Evolutionary conservation across 108 stramenopile species (phyloP).

Genomic region (Nitzschia sp.): DNA sequence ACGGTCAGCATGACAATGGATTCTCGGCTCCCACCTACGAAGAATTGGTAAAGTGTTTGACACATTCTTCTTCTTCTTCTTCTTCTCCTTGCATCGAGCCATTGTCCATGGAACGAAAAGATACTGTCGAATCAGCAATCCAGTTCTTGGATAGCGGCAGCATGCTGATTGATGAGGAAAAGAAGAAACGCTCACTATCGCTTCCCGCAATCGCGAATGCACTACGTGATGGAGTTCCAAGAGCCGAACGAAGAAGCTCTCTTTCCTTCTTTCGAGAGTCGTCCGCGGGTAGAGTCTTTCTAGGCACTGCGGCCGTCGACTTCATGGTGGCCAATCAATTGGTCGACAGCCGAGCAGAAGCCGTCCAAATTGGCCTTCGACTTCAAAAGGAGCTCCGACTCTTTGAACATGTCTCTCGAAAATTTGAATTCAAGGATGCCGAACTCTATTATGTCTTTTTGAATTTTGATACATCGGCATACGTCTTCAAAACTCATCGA

Average conservation of each 20-base stretch:
- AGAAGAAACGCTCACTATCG: background rate
- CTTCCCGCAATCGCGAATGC: slow-evolving; percentile 21
- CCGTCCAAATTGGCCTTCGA: slow-evolving; percentile 47
- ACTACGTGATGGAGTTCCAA: slow-evolving; percentile 25
- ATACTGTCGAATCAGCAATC: background rate
- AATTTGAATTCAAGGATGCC: slow-evolving; percentile 43
- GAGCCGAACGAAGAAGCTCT: slow-evolving; percentile 13
- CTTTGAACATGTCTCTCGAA: slow-evolving; percentile 37
- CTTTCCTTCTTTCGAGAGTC: background rate
- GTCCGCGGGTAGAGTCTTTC: slow-evolving; percentile 27
- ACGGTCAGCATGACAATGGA: slow-evolving; percentile 13
- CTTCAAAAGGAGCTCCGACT: slow-evolving; percentile 40
- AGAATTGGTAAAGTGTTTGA: slow-evolving; percentile 19
- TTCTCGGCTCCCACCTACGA: slow-evolving; percentile 34
- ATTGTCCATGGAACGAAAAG: slow-evolving; percentile 10
- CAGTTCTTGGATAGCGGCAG: background rate
- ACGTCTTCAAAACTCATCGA: slow-evolving; percentile 9
- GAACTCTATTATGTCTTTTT: slow-evolving; percentile 2
- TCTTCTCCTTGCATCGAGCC: slow-evolving; percentile 7
- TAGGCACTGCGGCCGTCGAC: slow-evolving; percentile 47
- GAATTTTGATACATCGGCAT: background rate
- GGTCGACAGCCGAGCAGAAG: slow-evolving; percentile 45
- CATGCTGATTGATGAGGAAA: background rate
- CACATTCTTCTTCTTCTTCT: no score
- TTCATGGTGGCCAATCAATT: slow-evolving; percentile 43